phyloP scores from a whole-genome alignment of 192 early-diverging fungal genomes.

The Coemansia javaensis region DNA sequence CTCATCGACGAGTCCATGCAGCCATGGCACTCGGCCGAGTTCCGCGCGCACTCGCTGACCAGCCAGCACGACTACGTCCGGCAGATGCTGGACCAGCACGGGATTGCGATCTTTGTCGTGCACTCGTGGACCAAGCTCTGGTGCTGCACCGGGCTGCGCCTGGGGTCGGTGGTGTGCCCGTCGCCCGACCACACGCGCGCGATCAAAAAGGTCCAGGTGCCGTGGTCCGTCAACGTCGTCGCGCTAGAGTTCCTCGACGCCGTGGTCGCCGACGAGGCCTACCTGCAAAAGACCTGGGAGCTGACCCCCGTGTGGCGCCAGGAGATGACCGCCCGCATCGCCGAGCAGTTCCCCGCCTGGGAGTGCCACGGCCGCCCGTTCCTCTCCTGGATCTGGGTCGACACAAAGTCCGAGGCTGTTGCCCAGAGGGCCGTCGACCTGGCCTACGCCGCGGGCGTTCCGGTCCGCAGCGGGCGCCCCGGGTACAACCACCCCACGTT shows the following conservation, averaged over 20 bases:
- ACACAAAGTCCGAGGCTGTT: slow-evolving; percentile 56
- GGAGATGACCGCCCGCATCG: slow-evolving; percentile 36
- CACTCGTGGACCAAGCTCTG: slow-evolving; percentile 95
- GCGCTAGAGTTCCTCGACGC: slow-evolving; percentile 78
- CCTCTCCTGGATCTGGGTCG: slow-evolving; percentile 86
- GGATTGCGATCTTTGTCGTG: slow-evolving; percentile 79
- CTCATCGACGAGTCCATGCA: slow-evolving; percentile 94
- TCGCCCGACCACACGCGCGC: slow-evolving; percentile 67
- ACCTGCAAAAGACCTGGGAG: slow-evolving; percentile 73
- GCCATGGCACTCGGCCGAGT: slow-evolving; percentile 80
- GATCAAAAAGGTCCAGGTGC: slow-evolving; percentile 78
- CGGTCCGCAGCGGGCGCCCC: slow-evolving; percentile 71
- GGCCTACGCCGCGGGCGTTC: slow-evolving; percentile 75
- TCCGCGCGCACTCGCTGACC: slow-evolving; percentile 77
- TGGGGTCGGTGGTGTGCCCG: slow-evolving; percentile 85
- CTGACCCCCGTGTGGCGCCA: slow-evolving; percentile 66
- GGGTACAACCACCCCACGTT: slow-evolving; percentile 72
- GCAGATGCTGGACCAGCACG: slow-evolving; percentile 55
- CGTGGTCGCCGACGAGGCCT: slow-evolving; percentile 66
- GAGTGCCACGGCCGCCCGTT: slow-evolving; percentile 67
- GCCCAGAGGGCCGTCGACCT: slow-evolving; percentile 61
- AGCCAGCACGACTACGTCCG: slow-evolving; percentile 65
- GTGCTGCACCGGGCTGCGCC: slow-evolving; percentile 86
- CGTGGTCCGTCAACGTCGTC: slow-evolving; percentile 89
- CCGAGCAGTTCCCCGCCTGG: slow-evolving; percentile 52